These are phyloP conservation scores for Falciphora oryzae DNA, from an alignment of 2,329 filamentous ascomycete species.

Conservation along the genomic window DNA sequence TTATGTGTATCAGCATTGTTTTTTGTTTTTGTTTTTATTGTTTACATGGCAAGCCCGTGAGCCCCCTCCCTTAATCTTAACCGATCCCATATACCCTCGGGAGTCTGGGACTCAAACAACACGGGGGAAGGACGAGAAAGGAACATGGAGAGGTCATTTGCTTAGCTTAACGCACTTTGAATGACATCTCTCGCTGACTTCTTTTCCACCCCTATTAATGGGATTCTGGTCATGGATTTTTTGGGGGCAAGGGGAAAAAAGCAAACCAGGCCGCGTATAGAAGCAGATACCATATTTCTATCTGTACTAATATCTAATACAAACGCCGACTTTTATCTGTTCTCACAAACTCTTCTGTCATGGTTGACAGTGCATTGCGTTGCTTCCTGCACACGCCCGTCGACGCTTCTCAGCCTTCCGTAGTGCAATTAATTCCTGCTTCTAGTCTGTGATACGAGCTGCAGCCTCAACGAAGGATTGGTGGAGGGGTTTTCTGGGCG, in stretches of 20 bases:
- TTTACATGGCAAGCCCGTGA: constrained; percentile 8
- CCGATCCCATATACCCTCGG: neutral
- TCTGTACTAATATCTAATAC: constrained; percentile 3
- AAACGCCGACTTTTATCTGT: neutral
- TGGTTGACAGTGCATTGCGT: too few relatives aligned
- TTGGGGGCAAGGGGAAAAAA: neutral
- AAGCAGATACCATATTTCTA: neutral
- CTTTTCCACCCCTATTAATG: too few relatives aligned
- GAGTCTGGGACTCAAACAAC: constrained; percentile 4
- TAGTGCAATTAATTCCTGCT: too few relatives aligned
- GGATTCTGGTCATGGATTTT: too few relatives aligned
- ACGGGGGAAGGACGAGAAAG: constrained; percentile 1
- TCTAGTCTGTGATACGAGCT: too few relatives aligned
- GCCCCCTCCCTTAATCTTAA: constrained; percentile 3
- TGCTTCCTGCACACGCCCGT: too few relatives aligned
- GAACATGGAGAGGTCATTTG: constrained; percentile 1
- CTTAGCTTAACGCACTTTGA: neutral
- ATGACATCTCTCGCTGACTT: neutral
- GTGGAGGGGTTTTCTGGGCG: too few relatives aligned
- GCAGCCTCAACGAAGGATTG: too few relatives aligned
- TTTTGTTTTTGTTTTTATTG: neutral
- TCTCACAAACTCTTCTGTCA: neutral
- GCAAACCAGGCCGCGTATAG: neutral
- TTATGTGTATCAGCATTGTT: neutral
- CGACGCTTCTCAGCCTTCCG: too few relatives aligned